Conservation (phyloP, 495 filamentous ascomycete genomes). For the Neurospora sp. region DNA sequence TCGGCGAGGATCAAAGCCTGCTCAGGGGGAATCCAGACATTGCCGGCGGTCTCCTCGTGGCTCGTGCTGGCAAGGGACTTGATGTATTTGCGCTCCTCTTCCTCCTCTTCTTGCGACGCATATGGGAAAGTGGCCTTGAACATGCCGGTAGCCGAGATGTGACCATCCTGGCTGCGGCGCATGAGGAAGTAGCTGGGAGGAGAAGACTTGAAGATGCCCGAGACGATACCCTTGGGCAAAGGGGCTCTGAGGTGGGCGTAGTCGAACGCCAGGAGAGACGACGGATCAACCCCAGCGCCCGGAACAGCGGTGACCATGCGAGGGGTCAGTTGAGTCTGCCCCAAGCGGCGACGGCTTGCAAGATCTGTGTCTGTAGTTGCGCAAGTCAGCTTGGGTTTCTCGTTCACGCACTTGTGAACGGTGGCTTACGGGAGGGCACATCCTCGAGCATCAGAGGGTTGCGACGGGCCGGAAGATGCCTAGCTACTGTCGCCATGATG, state of each 20-base stretch:
- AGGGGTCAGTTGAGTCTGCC: conserved; percentile 82
- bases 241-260: conserved; percentile 92
- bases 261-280: conserved; percentile 73
- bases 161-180: conserved; percentile 92
- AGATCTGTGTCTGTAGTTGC: conserved; percentile 62
- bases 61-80: conserved; percentile 70
- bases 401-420: conserved; percentile 1
- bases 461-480: conserved; percentile 55
- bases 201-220: conserved; percentile 79
- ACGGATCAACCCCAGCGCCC: conserved; percentile 58
- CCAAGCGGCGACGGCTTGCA: conserved; percentile 73
- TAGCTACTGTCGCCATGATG: conserved; percentile 44
- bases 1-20: conserved; percentile 75
- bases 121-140: conserved; percentile 98
- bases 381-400: background rate
- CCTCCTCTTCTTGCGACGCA: conserved; percentile 75
- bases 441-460: conserved; percentile 75
- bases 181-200: conserved; percentile 95
- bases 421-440: conserved; percentile 48
- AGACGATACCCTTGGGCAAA: conserved; percentile 76
- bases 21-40: conserved; percentile 86
- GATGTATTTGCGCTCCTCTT: conserved; percentile 74
- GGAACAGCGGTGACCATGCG: conserved; percentile 51
- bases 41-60: conserved; percentile 86
- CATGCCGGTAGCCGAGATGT: conserved; percentile 94